Percentiles rank a stretch among this genome's conserved stretches.
phyloP scores from a whole-genome alignment of 2,329 filamentous ascomycete genomes.

The Daldinia sp. region DNA sequence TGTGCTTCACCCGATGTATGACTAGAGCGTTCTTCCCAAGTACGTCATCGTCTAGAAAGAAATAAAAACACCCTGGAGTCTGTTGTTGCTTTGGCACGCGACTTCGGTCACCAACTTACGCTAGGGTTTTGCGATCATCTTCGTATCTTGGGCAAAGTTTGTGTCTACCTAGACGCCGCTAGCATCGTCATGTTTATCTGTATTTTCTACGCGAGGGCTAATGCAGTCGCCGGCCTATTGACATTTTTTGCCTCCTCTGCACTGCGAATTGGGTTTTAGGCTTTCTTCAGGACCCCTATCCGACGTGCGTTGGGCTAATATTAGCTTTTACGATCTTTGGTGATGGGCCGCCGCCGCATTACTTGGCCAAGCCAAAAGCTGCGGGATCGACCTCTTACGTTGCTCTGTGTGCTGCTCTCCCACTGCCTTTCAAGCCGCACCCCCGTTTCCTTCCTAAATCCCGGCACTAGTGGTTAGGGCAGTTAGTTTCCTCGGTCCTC shows the following conservation, averaged over 20 bases:
- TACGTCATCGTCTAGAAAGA: slow-evolving; percentile 30
- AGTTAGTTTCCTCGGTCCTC: slow-evolving; percentile 18
- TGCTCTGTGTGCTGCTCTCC: slow-evolving; percentile 11
- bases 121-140: slow-evolving; percentile 20
- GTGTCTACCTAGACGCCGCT: neutral
- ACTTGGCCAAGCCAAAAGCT: slow-evolving; percentile 7
- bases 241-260: neutral
- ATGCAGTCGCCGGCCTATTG: slow-evolving; percentile 19
- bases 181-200: neutral
- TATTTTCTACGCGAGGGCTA: neutral
- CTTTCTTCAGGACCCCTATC: slow-evolving; percentile 12
- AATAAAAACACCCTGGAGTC: slow-evolving; percentile 13
- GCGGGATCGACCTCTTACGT: slow-evolving; percentile 12
- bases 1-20: slow-evolving; percentile 30
- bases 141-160: slow-evolving; percentile 23
- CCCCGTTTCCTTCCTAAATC: slow-evolving; percentile 17
- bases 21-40: slow-evolving; percentile 21
- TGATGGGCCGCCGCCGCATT: slow-evolving; percentile 7
- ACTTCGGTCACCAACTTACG: slow-evolving; percentile 23
- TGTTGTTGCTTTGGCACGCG: slow-evolving; percentile 6
- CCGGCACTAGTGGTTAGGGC: slow-evolving; percentile 25
- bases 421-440: slow-evolving; percentile 28
- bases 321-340: slow-evolving; percentile 18
- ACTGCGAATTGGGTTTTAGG: slow-evolving; percentile 14
- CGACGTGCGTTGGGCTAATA: slow-evolving; percentile 15